Conservation (phyloP, 1,139 yeast species). For the Spathaspora sp. region DNA sequence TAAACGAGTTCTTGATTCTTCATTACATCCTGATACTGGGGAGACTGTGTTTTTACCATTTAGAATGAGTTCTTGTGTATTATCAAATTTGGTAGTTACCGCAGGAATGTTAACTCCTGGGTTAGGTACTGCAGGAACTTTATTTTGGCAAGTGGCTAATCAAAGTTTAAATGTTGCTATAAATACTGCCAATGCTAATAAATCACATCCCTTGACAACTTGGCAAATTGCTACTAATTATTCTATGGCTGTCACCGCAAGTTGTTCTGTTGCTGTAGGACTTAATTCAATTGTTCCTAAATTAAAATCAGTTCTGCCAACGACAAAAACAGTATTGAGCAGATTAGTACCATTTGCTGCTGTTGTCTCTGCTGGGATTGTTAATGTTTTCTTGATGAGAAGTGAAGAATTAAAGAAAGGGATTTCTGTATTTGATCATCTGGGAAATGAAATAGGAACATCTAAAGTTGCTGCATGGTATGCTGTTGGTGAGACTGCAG, state of each 20-base stretch:
- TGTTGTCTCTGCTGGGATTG: conserved; percentile 93
- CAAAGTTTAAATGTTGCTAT: conserved; percentile 96
- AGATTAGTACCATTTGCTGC: conserved; percentile 97
- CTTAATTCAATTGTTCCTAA: conserved; percentile 85
- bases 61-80: conserved; percentile 94
- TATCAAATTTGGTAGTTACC: conserved; percentile 90
- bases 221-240: conserved; percentile 76
- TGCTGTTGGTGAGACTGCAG: conserved; percentile 97
- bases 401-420: conserved; percentile 92
- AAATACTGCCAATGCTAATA: conserved; percentile 93
- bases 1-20: conserved; percentile 79
- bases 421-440: conserved; percentile 62
- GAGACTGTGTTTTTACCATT: conserved; percentile 89
- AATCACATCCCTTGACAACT: conserved; percentile 85
- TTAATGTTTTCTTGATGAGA: conserved; percentile 93
- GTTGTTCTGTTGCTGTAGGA: conserved; percentile 94
- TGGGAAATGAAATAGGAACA: conserved; percentile 70
- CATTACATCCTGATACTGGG: conserved; percentile 94
- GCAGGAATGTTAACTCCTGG: conserved; percentile 97
- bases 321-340: conserved; percentile 67
- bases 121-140: conserved; percentile 82
- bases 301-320: conserved; percentile 63
- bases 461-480: conserved; percentile 84
- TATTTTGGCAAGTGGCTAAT: conserved; percentile 97
- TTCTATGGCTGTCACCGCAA: conserved; percentile 86